Evolutionary conservation across 2,329 filamentous ascomycete genomes (phyloP), one percentile per base, ranked within the genome.

Genomic region (Penicillium corylophilum): DNA sequence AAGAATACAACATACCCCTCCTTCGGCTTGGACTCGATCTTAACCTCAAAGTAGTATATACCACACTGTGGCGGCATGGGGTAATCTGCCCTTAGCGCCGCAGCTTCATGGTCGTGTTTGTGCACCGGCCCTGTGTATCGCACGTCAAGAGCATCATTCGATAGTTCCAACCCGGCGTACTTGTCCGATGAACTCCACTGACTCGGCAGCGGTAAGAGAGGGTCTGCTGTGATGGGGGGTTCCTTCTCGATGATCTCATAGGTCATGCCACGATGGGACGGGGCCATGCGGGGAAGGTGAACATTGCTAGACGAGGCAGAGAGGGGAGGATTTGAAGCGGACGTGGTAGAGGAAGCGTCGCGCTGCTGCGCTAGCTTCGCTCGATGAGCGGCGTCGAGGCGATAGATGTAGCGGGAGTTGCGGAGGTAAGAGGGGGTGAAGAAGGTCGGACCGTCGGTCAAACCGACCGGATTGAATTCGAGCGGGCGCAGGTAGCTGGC

Each of bases 11-110:
- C 80, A 58, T 77, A 85, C 83, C 83, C 83, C 62, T 89, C 86
- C 66, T 86, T 85, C 46, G 82, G 82, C 64, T 85, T 84, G 7
- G 83, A 82, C 45, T 86, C 69, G 43, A 90, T 81, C 8, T 82
- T 82, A 29, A 85, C 78, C 64, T 99, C 94, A 66, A 85, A 99
- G 70, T 99, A 99, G 71, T 96, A 99, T 53, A 99, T 87, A 2
- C 94, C 94, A 60, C 89, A 94, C 65, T 95, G 88, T 31, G 85
- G 80, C 4, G 94, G 91, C 84, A 97, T 96, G 44, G 86, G 83
- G 68, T 91, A 80, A 70, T 99, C 88, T 24, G 92, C 84, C 50
- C 94, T 85, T 51, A 96, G 85, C 12, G 89, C 84, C 31, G 85
- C 90, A 16, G 90, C 89, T 69, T 97, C 94, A 65, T 88, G 77